Percentiles rank a stretch among this genome's conserved stretches.
Conservation (phyloP, 768 basidiomycete genomes). For the Lactarius akahatsu region DNA sequence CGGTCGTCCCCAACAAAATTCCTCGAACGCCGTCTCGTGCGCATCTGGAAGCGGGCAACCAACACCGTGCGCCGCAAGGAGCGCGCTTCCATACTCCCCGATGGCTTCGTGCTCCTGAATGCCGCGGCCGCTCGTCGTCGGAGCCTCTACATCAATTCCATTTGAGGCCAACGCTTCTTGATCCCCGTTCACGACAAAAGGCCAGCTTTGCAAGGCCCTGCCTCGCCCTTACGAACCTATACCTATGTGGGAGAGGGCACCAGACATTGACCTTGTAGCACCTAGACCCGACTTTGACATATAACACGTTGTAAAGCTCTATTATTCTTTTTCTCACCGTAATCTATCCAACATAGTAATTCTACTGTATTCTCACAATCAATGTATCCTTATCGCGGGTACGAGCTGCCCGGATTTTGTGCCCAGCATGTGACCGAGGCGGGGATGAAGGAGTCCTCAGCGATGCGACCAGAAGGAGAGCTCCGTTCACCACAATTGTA, state of each 20-base stretch:
- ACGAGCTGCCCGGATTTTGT: not conserved
- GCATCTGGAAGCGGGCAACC: constrained; percentile 63
- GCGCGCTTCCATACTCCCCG: constrained; percentile 53
- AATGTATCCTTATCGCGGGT: not conserved
- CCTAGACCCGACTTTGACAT: not conserved
- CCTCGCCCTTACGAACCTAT: not conserved
- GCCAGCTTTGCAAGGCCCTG: not conserved
- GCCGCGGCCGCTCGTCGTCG: constrained; percentile 48
- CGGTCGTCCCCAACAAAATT: constrained; percentile 42
- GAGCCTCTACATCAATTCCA: constrained; percentile 29
- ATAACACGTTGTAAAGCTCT: not conserved
- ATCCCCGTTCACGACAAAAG: not conserved
- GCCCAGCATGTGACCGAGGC: no score
- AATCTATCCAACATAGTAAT: not conserved
- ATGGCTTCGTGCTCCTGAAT: constrained; percentile 63
- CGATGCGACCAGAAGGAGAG: not conserved
- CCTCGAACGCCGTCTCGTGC: constrained; percentile 58
- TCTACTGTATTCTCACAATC: not conserved
- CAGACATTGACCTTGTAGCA: constrained; percentile 1
- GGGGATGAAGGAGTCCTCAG: no score
- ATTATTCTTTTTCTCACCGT: not conserved
- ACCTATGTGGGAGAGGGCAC: not conserved
- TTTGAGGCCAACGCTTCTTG: not conserved
- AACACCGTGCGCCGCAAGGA: constrained; percentile 50
- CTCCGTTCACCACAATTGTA: not conserved